phyloP scores from a whole-genome alignment of 139 green algal genomes.

The Chlamydomonas asymmetrica region DNA sequence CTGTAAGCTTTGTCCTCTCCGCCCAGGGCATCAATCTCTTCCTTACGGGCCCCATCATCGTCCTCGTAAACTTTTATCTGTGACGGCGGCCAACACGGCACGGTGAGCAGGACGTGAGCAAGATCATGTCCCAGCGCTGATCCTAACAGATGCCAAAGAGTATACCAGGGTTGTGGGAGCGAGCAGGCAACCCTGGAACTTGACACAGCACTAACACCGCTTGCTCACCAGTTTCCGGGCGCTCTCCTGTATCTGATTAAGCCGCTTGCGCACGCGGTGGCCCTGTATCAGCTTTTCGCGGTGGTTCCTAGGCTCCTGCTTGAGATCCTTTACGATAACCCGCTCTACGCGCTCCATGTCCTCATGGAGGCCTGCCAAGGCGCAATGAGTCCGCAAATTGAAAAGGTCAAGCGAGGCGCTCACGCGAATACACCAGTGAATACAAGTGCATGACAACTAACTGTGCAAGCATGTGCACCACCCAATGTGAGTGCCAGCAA shows the following conservation, averaged over 20 bases:
- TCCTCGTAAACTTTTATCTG: constrained; percentile 89
- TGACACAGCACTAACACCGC: not conserved
- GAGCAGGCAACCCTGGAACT: not conserved
- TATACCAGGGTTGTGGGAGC: not conserved
- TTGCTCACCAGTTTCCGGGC: constrained; percentile 76
- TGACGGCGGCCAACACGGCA: not conserved
- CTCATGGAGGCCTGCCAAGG: constrained; percentile 76
- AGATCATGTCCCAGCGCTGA: not conserved
- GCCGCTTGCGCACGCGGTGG: constrained; percentile 77
- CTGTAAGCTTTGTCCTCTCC: constrained; percentile 60
- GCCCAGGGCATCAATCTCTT: constrained; percentile 89
- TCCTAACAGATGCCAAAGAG: not conserved
- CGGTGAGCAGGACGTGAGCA: not conserved
- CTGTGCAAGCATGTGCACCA: not conserved
- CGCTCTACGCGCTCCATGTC: constrained; percentile 91
- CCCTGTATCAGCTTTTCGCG: constrained; percentile 72
- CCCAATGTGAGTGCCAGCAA: too few relatives aligned
- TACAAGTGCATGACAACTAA: not conserved
- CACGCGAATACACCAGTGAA: too few relatives aligned
- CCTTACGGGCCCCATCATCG: constrained; percentile 73
- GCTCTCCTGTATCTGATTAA: constrained; percentile 80
- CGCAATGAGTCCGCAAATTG: too few relatives aligned
- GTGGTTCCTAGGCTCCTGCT: constrained; percentile 76
- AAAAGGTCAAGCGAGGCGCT: too few relatives aligned
- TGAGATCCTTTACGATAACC: constrained; percentile 83